These are phyloP conservation scores for Ganoderma sinense DNA, from an alignment of 1,284 basidiomycete species.

Conservation along the genomic window DNA sequence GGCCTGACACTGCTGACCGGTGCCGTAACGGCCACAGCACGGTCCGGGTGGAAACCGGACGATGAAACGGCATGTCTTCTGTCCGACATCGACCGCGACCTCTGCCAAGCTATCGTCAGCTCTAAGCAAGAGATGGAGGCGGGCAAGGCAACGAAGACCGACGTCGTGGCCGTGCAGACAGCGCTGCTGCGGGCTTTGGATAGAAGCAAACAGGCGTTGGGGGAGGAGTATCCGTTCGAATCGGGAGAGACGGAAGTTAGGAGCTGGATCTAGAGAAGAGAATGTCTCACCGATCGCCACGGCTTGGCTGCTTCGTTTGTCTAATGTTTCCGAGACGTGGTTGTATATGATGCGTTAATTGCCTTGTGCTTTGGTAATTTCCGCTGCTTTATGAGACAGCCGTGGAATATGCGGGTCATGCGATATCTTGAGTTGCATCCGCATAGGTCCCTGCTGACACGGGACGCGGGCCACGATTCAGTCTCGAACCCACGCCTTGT, in stretches of 20 bases:
- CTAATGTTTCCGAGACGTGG: background rate
- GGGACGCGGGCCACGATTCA: background rate
- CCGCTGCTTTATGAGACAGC: background rate
- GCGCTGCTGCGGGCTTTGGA: conserved; percentile 58
- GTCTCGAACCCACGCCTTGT: background rate
- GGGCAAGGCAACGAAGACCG: conserved; percentile 53
- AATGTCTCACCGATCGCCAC: background rate
- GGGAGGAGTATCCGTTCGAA: conserved; percentile 73
- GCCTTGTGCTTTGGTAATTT: background rate
- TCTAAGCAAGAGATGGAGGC: conserved; percentile 73
- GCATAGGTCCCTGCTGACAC: background rate
- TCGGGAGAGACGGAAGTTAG: conserved; percentile 61
- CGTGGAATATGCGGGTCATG: background rate
- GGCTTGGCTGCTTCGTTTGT: background rate
- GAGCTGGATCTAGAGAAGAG: conserved; percentile 54
- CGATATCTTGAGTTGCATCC: background rate
- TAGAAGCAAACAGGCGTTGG: conserved; percentile 61
- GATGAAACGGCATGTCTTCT: conserved; percentile 63
- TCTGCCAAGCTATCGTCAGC: conserved; percentile 82
- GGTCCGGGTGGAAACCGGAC: conserved; percentile 67
- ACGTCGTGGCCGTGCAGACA: conserved; percentile 54
- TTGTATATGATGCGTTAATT: background rate
- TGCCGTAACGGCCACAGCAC: conserved; percentile 64
- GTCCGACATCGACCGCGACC: conserved; percentile 72
- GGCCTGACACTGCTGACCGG: conserved; percentile 61